phyloP scores from a whole-genome alignment of 768 basidiomycete genomes.

The Termitomyces sp. region DNA sequence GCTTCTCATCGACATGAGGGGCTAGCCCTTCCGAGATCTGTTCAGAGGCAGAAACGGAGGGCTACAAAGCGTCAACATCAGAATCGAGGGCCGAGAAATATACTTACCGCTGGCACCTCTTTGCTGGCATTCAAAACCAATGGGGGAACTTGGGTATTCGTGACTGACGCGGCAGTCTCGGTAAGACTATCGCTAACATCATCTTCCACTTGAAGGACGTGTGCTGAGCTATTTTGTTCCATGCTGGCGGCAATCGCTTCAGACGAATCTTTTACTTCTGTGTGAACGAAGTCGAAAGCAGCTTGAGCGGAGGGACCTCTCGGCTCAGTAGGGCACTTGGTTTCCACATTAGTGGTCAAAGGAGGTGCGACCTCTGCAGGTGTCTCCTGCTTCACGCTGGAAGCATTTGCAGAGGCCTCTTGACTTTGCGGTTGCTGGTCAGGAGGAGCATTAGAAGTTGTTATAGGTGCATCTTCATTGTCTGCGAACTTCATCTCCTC shows the following conservation, averaged over 20 bases:
- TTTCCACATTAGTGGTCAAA: not conserved
- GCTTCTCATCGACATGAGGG: conserved; percentile 16
- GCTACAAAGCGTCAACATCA: conserved; percentile 3
- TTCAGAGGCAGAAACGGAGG: not conserved
- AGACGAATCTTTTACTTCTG: not conserved
- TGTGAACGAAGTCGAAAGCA: not conserved
- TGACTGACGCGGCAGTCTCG: not conserved
- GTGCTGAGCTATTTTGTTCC: not conserved
- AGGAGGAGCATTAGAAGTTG: not conserved
- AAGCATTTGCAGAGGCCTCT: not conserved
- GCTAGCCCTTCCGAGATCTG: not conserved
- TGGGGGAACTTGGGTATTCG: conserved; percentile 3
- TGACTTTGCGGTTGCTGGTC: not conserved
- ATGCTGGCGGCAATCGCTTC: not conserved
- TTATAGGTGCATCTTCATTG: conserved; percentile 5
- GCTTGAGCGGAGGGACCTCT: not conserved
- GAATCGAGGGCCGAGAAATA: not conserved
- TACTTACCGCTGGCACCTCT: conserved; percentile 8
- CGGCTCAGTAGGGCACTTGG: not conserved
- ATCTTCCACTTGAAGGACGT: not conserved
- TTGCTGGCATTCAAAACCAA: conserved; percentile 9
- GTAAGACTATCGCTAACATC: not conserved
- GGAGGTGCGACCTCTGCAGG: not conserved
- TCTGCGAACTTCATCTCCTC: conserved; percentile 13
- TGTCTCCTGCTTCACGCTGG: not conserved